Percentiles rank a stretch among this genome's conserved stretches.
Conservation (phyloP, 2,329 filamentous ascomycete genomes). For the Pestalotiopsis sp. region DNA sequence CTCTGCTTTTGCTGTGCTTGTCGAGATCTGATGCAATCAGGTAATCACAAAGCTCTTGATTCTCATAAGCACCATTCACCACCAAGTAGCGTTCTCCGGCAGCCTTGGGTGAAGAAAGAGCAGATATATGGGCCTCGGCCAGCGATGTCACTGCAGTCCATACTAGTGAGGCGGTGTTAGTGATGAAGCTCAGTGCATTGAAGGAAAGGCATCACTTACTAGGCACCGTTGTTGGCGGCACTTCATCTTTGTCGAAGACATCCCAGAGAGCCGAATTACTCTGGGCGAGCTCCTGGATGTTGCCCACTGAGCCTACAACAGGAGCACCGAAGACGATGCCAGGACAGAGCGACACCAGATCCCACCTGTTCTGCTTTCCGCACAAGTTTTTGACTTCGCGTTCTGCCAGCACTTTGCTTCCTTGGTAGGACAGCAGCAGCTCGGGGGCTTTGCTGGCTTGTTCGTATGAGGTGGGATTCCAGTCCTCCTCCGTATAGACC, state of each 20-base stretch:
- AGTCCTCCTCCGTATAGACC: constrained; percentile 54
- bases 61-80: constrained; percentile 6
- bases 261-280: background rate
- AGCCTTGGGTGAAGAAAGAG: background rate
- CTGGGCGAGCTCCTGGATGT: constrained; percentile 1
- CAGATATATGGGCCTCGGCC: constrained; percentile 9
- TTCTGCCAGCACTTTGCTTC: constrained; percentile 39
- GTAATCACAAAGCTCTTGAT: constrained; percentile 6
- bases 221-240: constrained; percentile 2
- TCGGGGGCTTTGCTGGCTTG: constrained; percentile 44
- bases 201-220: background rate
- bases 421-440: constrained; percentile 41
- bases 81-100: constrained; percentile 2
- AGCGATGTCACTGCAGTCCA: constrained; percentile 9
- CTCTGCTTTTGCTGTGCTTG: background rate
- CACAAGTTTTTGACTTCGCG: constrained; percentile 38
- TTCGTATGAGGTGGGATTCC: constrained; percentile 59
- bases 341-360: constrained; percentile 48
- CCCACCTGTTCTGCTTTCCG: constrained; percentile 37
- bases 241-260: constrained; percentile 6
- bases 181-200: background rate
- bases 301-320: constrained; percentile 1
- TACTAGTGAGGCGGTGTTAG: background rate
- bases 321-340: constrained; percentile 44
- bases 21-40: background rate